A percentile compares a stretch with the other conserved stretches of the same genome.
Conservation (phyloP, 1,284 basidiomycete genomes). For the Ganoderma boninense region DNA sequence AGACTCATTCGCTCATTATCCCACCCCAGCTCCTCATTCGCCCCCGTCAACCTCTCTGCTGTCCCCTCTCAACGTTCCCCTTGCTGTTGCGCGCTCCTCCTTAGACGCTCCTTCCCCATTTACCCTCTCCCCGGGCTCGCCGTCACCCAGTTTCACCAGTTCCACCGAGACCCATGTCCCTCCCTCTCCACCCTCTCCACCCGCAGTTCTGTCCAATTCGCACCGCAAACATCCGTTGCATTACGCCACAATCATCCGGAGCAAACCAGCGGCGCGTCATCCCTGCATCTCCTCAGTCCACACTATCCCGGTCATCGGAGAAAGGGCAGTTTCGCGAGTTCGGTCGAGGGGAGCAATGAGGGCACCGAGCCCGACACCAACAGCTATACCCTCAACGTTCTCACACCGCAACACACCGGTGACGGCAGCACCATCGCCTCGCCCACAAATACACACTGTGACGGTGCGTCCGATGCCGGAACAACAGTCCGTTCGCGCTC, state of each 20-base stretch:
- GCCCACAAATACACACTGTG: slow-evolving; percentile 49
- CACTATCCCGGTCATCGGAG: slow-evolving; percentile 52
- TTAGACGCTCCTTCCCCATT: slow-evolving; percentile 29
- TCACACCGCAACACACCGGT: slow-evolving; percentile 40
- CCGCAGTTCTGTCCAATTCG: slow-evolving; percentile 66
- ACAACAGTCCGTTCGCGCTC: slow-evolving; percentile 38
- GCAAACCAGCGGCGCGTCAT: slow-evolving; percentile 59
- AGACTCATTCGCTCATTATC: slow-evolving; percentile 14
- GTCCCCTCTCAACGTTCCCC: slow-evolving; percentile 30
- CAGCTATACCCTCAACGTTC: slow-evolving; percentile 32
- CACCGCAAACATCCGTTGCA: slow-evolving; percentile 55
- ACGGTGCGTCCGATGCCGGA: slow-evolving; percentile 41
- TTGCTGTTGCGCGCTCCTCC: slow-evolving; percentile 25
- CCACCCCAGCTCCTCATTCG: slow-evolving; percentile 17
- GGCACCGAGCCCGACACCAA: slow-evolving; percentile 50
- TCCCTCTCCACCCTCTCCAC: slow-evolving; percentile 76
- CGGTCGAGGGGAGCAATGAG: slow-evolving; percentile 46
- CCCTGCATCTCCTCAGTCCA: slow-evolving; percentile 63
- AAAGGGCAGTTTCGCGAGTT: slow-evolving; percentile 56
- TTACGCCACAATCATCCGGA: slow-evolving; percentile 80
- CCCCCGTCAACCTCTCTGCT: slow-evolving; percentile 26
- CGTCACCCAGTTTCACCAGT: slow-evolving; percentile 39
- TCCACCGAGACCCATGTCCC: slow-evolving; percentile 55
- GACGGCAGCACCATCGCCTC: slow-evolving; percentile 43
- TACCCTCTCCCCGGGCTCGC: slow-evolving; percentile 34